These are phyloP conservation scores for Lipomyces starkeyi DNA, from an alignment of 805 yeast genomes.

Conservation along the genomic window DNA sequence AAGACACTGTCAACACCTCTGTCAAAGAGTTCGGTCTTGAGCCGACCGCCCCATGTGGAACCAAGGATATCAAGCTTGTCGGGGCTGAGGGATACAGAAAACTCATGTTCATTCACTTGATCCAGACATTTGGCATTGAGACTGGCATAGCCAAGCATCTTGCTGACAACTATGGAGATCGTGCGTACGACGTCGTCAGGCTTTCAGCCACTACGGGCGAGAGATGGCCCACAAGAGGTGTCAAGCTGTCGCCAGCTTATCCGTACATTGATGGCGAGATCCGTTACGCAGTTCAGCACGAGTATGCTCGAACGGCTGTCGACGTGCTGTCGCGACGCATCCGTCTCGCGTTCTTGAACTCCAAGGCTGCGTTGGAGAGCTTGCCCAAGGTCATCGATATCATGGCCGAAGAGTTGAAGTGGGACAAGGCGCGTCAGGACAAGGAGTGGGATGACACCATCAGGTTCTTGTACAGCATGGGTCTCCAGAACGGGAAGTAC, in stretches of 20 bases:
- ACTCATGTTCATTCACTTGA: conserved; percentile 75
- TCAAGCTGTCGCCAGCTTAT: conserved; percentile 62
- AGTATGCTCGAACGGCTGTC: conserved; percentile 83
- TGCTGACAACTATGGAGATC: conserved; percentile 85
- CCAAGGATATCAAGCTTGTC: conserved; percentile 60
- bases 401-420: conserved; percentile 78
- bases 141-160: conserved; percentile 79
- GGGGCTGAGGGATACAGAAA: conserved; percentile 85
- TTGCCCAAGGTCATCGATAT: conserved; percentile 85
- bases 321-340: conserved; percentile 94
- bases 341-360: conserved; percentile 88
- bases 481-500: conserved; percentile 40
- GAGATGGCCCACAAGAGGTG: conserved; percentile 47
- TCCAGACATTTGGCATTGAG: conserved; percentile 77
- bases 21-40: conserved; percentile 55
- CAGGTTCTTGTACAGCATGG: conserved; percentile 50
- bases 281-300: conserved; percentile 78
- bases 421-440: conserved; percentile 68
- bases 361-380: conserved; percentile 77
- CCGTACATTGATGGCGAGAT: conserved; percentile 88
- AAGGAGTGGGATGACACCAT: conserved; percentile 51
- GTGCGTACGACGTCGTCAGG: conserved; percentile 72
- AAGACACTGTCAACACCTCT: conserved; percentile 83
- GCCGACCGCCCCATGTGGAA: conserved; percentile 49
- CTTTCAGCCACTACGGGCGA: conserved; percentile 49